Evolutionary conservation across 495 filamentous ascomycete species (phyloP).

Genomic region (Neurospora intermedia): DNA sequence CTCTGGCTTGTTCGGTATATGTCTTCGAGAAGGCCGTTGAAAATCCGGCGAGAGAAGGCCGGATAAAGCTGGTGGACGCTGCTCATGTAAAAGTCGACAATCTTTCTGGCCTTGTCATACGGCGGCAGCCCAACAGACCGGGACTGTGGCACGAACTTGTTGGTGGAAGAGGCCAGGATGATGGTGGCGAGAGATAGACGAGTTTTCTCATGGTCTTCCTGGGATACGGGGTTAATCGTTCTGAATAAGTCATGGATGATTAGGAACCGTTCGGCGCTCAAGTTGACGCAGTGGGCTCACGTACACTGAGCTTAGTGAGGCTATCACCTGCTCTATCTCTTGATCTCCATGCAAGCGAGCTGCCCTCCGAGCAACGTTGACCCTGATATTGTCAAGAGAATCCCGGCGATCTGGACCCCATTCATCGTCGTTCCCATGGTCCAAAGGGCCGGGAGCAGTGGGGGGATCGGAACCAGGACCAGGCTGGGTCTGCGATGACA

Average conservation of each 20-base stretch:
- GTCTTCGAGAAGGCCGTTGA: conserved; percentile 67
- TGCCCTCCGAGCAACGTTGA: conserved; percentile 49
- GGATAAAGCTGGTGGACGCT: conserved; percentile 72
- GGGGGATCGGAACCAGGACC: conserved; percentile 32
- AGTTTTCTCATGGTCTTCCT: background rate
- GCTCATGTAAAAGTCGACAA: conserved; percentile 74
- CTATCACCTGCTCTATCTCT: background rate
- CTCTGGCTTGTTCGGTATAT: conserved; percentile 57
- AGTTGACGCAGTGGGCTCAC: background rate
- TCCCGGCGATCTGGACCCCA: conserved; percentile 38
- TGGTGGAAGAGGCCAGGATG: conserved; percentile 60
- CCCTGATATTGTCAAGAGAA: conserved; percentile 46
- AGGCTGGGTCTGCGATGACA: conserved; percentile 30
- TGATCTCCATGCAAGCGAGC: conserved; percentile 15
- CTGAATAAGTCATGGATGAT: background rate
- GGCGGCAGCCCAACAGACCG: conserved; percentile 50
- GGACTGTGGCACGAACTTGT: conserved; percentile 50
- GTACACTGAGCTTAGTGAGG: background rate
- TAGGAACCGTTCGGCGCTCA: background rate
- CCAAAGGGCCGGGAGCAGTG: conserved; percentile 21
- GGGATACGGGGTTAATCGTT: background rate
- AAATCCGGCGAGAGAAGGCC: conserved; percentile 60
- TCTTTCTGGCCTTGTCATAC: conserved; percentile 48
- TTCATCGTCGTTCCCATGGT: background rate
- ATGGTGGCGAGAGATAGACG: conserved; percentile 23